A percentile compares a stretch with the other conserved stretches of the same genome.
Conservation (phyloP, 352 stramenopile genomes). For the Globisporangium parvum region DNA sequence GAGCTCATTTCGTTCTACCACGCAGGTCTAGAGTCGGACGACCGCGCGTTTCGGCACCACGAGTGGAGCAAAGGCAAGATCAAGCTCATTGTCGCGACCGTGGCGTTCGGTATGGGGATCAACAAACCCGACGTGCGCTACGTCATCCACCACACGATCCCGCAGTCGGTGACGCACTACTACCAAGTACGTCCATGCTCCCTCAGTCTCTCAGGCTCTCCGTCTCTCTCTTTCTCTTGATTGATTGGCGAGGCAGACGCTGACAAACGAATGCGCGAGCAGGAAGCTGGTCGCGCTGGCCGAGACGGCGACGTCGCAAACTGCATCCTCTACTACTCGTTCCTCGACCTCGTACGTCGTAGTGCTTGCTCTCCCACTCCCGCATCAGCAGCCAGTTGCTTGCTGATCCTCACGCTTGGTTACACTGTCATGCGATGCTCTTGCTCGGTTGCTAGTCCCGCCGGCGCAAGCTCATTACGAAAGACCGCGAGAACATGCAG, state of each 20-base stretch:
- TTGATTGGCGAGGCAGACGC: background rate
- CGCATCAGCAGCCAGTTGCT: too few species aligned
- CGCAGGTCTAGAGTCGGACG: constrained; percentile 63
- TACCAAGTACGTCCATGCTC: constrained; percentile 73
- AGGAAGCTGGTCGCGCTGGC: constrained; percentile 80
- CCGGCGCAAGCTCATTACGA: constrained; percentile 69
- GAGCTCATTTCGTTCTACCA: constrained; percentile 83
- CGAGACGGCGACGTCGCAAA: constrained; percentile 79
- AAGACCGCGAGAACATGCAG: constrained; percentile 72
- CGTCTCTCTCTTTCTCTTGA: background rate
- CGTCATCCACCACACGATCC: constrained; percentile 86
- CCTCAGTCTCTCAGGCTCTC: too few species aligned
- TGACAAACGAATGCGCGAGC: background rate
- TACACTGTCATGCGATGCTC: too few species aligned
- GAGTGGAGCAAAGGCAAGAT: constrained; percentile 89
- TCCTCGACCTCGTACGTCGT: constrained; percentile 55
- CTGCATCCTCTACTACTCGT: constrained; percentile 87
- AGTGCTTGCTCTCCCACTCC: background rate
- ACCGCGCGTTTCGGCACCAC: constrained; percentile 71
- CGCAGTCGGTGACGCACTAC: constrained; percentile 86
- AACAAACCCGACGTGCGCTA: constrained; percentile 88
- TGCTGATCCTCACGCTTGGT: background rate
- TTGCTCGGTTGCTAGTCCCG: too few species aligned
- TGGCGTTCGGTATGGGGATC: constrained; percentile 88
- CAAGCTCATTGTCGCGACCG: constrained; percentile 84